These are phyloP conservation scores for Auricularia cornea DNA, from an alignment of 768 basidiomycete genomes.

Conservation along the genomic window DNA sequence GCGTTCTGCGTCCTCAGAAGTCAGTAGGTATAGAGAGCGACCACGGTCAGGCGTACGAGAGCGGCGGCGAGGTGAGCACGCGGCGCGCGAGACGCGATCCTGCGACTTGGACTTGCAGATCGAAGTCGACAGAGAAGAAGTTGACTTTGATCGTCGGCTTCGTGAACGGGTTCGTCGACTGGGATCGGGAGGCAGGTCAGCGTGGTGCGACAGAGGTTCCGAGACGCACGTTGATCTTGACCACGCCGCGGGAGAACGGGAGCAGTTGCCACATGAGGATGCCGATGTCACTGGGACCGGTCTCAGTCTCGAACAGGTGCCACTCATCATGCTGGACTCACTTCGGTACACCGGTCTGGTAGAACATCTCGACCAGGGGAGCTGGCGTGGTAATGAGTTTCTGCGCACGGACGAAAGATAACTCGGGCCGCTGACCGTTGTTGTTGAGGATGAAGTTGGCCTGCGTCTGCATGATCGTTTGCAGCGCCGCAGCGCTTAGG, in stretches of 20 bases:
- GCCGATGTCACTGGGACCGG: conserved; percentile 31
- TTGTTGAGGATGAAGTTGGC: conserved; percentile 39
- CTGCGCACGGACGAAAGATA: too few relatives aligned
- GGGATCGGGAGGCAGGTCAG: not conserved
- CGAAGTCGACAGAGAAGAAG: conserved; percentile 42
- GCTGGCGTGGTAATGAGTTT: conserved; percentile 19
- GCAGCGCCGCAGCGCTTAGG: conserved; percentile 32
- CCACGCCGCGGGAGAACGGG: conserved; percentile 46
- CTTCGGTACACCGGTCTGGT: too few relatives aligned
- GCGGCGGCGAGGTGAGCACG: conserved; percentile 33
- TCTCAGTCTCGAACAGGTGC: too few relatives aligned
- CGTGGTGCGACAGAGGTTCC: not conserved
- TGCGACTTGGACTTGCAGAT: conserved; percentile 43
- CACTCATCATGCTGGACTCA: too few relatives aligned
- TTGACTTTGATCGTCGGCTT: conserved; percentile 42
- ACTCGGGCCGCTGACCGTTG: too few relatives aligned
- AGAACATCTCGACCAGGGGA: conserved; percentile 42
- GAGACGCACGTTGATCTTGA: conserved; percentile 34
- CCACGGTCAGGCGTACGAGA: conserved; percentile 29
- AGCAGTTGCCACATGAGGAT: conserved; percentile 47
- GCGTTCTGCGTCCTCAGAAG: conserved; percentile 13
- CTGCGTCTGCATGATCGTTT: conserved; percentile 38
- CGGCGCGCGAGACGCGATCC: conserved; percentile 36
- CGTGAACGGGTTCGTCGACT: conserved; percentile 41
- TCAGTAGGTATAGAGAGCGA: too few relatives aligned